Conservation (phyloP, 805 yeast genomes). For the Candida maris region DNA sequence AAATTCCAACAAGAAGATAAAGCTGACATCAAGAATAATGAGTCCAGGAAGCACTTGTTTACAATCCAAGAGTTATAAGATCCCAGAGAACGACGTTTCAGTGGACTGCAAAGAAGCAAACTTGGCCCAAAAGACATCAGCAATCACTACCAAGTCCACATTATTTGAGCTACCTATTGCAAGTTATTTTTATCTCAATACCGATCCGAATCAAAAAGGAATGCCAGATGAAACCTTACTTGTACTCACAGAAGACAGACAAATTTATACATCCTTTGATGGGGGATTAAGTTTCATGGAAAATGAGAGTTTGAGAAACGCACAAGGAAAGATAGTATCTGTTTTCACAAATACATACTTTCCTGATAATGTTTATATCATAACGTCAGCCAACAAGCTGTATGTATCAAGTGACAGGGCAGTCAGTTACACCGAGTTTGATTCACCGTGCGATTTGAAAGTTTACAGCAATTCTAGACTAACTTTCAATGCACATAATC, state of each 20-base stretch:
- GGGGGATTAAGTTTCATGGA: slow-evolving; percentile 53
- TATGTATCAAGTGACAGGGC: slow-evolving; percentile 71
- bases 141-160: slow-evolving; percentile 37
- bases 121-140: slow-evolving; percentile 10
- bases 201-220: slow-evolving; percentile 35
- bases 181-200: slow-evolving; percentile 61
- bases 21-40: slow-evolving; percentile 23
- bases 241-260: slow-evolving; percentile 49
- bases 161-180: slow-evolving; percentile 50
- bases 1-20: slow-evolving; percentile 16
- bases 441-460: slow-evolving; percentile 50
- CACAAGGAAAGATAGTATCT: slow-evolving; percentile 42
- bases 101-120: slow-evolving; percentile 36
- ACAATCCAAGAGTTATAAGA: slow-evolving; percentile 17
- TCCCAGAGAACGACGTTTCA: slow-evolving; percentile 21
- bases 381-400: slow-evolving; percentile 48
- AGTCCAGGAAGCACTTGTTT: slow-evolving; percentile 28
- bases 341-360: slow-evolving; percentile 59
- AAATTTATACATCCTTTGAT: slow-evolving; percentile 64
- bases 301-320: slow-evolving; percentile 28
- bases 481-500: slow-evolving; percentile 57
- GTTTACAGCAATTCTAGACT: slow-evolving; percentile 38
- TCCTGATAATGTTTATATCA: slow-evolving; percentile 52
- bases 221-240: slow-evolving; percentile 62
- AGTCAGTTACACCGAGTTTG: slow-evolving; percentile 41